Evolutionary conservation across 2,329 filamentous ascomycete species (phyloP), one percentile per base, ranked within the genome.

Genomic region (Colletotrichum chlorophyti): DNA sequence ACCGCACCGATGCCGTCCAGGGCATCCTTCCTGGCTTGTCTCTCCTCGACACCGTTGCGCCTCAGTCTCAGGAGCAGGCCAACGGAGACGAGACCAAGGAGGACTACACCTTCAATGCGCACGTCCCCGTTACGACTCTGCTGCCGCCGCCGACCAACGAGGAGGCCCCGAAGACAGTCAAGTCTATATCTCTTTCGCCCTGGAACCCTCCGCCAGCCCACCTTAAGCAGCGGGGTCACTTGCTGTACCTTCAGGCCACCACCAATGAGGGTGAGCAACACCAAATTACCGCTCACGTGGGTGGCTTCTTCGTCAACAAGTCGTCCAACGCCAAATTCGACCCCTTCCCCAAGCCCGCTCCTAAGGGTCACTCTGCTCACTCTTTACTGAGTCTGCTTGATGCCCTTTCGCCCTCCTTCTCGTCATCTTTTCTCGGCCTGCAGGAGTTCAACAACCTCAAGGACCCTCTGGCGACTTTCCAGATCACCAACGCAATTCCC

Each of bases 181-280:
- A 97, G 78, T 85, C 88, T 12, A 86, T 99, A 50, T 87, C 91
- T 26, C 80, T 99, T 26, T 98, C 95, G 12, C 83, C 93, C 6
- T 99, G 95, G 95, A 98, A 98, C 76, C 95, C 96, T 32, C 93
- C 94, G 35, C 95, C 95, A 42, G 93, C 94, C 72, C 87, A 96
- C 71, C 84, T 97, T 49, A 88, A 93, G 64, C 92, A 96, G 70
- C 92, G 91, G 70, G 95, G 95, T 19, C 95, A 99, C 73, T 80
- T 99, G 57, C 83, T 99, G 45, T 99, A 99, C 74, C 83, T 99
- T 17, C 83, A 92, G 63, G 83, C 95, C 38, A 94, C 90, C 14
- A 98, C 93, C 55, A 94, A 92, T 66, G 95, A 99, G 76, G 93
- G 93, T 63, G 95, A 99, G 77, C 92, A 96, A 73, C 88, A 90